A percentile compares a stretch with the other conserved stretches of the same genome.
These are phyloP conservation scores for Trypanosoma rangeli DNA, from an alignment of 208 protist genomes.

Conservation along the genomic window DNA sequence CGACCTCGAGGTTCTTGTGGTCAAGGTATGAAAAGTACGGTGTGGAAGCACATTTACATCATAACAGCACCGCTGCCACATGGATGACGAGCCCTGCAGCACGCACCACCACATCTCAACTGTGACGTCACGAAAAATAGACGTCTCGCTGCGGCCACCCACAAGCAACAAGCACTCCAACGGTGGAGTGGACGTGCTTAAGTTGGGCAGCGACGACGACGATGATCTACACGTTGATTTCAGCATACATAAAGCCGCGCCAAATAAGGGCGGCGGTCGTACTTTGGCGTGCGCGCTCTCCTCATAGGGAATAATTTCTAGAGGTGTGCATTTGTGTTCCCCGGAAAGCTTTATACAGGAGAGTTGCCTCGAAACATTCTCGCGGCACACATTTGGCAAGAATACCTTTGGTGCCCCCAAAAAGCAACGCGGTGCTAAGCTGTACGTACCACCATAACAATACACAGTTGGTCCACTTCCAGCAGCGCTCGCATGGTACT, in stretches of 20 bases:
- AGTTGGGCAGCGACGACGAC: background rate
- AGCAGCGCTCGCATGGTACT: slow-evolving; percentile 49
- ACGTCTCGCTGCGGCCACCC: slow-evolving; percentile 18
- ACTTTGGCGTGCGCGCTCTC: slow-evolving; percentile 52
- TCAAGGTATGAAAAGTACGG: slow-evolving; percentile 33
- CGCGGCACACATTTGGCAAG: slow-evolving; percentile 32
- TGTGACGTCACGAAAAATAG: slow-evolving; percentile 6
- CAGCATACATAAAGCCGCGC: slow-evolving; percentile 40
- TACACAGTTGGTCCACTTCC: slow-evolving; percentile 26
- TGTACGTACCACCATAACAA: slow-evolving; percentile 38
- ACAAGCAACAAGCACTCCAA: slow-evolving; percentile 22
- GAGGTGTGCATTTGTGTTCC: slow-evolving; percentile 32
- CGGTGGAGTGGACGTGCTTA: background rate
- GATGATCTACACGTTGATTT: background rate
- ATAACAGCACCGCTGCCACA: slow-evolving; percentile 10
- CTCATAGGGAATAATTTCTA: slow-evolving; percentile 45
- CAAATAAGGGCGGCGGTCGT: slow-evolving; percentile 46
- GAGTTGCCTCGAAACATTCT: slow-evolving; percentile 25
- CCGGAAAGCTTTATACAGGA: slow-evolving; percentile 41
- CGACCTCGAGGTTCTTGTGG: background rate
- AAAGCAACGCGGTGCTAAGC: slow-evolving; percentile 36
- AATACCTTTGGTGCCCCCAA: slow-evolving; percentile 34
- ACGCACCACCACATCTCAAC: slow-evolving; percentile 25
- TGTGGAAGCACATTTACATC: slow-evolving; percentile 9
- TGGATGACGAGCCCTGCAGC: background rate